A percentile compares a stretch with the other conserved stretches of the same genome.
phyloP scores from a whole-genome alignment of 208 protist genomes.

The Leptomonas pyrrhocoris region DNA sequence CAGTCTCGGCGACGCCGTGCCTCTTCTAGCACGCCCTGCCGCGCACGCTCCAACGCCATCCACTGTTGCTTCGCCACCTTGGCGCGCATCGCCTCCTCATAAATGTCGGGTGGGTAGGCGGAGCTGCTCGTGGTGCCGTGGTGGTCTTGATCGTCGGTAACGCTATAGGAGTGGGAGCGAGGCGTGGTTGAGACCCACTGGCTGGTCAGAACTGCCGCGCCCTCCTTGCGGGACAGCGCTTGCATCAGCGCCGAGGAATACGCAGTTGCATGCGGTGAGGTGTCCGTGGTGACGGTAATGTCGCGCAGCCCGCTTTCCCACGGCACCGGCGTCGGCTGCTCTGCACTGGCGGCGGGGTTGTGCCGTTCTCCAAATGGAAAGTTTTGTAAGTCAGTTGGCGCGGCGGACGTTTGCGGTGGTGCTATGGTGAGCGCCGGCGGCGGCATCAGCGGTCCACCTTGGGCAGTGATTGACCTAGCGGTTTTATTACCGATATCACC shows the following conservation, averaged over 20 bases:
- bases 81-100: conserved; percentile 74
- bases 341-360: background rate
- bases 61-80: conserved; percentile 86
- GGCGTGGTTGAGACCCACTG: conserved; percentile 18
- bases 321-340: conserved; percentile 4
- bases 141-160: conserved; percentile 8
- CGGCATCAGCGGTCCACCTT: background rate
- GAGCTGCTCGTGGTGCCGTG: conserved; percentile 2
- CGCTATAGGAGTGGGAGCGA: conserved; percentile 3
- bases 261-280: conserved; percentile 6
- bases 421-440: background rate
- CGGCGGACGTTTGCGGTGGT: background rate
- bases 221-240: conserved; percentile 57
- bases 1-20: conserved; percentile 71
- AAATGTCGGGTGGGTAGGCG: conserved; percentile 41
- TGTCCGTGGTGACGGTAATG: background rate
- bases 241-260: conserved; percentile 70
- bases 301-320: background rate
- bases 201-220: conserved; percentile 30
- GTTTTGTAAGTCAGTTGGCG: background rate
- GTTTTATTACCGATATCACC: too few species aligned
- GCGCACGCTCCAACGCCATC: conserved; percentile 70
- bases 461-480: too few species aligned
- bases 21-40: conserved; percentile 67
- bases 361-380: conserved; percentile 15